Evolutionary conservation across 1,139 yeast species (phyloP), one percentile per base, ranked within the genome.

Genomic region (Yamadazyma jaroonii): DNA sequence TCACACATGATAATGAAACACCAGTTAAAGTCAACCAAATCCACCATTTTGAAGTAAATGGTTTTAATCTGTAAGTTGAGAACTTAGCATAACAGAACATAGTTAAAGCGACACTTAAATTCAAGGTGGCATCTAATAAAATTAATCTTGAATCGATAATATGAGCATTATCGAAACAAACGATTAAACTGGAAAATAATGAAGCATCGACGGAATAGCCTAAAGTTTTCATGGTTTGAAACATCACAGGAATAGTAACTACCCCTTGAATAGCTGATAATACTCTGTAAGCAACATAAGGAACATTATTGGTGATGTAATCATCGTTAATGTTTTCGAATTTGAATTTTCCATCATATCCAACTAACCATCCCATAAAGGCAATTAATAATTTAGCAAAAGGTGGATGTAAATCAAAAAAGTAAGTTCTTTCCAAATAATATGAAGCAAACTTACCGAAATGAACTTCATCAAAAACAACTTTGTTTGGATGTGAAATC

Each of bases 381-480:
- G 97, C 98, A 63, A 89, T 85, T 49, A 90, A 72, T 61, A 94
- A 70, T 62, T 94, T 94, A 36, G 97, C 98, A 63, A 94, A 84
- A 13, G 98, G 99, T 28, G 99, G 99, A 62, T 94, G 99, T 42
- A 94, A 78, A 62, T 94, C 99, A 59, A 94, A 92, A 61, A 88
- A 94, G 61, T 86, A 87, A 0, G 92, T 81, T 42, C 94, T 69
- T 57, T 86, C 84, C 44, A 87, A 63, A 59, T 87, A 87, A 57
- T 86, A 88, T 12, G 95, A 82, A 20, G 97, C 97, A 62, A 90
- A 89, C 57, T 89, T 89, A 31, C 98, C 98, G 56, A 92, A 92
- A 62, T 92, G 98, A 24, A 92, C 98, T 59, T 94, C 99, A 65
- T 94, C 99, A 54, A 94, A 94, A 20, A 94, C 98, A 39, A 94